Conservation (phyloP, 2,329 filamentous ascomycete species). For the Domatiomyces globalis region DNA sequence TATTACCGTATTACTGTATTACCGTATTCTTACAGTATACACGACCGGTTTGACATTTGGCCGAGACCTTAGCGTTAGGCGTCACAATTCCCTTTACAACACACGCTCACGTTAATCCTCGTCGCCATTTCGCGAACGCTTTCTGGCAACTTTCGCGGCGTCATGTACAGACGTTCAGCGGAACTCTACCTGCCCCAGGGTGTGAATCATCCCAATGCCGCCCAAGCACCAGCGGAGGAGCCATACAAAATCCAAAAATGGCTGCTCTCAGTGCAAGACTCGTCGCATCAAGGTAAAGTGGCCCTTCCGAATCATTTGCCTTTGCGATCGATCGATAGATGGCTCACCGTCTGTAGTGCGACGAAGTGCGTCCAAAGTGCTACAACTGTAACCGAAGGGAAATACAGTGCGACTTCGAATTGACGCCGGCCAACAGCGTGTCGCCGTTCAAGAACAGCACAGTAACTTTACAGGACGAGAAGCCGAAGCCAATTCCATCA, state of each 20-base stretch:
- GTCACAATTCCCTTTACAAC: not conserved
- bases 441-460: conserved; percentile 6
- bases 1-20: no score
- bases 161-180: not conserved
- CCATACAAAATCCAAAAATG: conserved; percentile 28
- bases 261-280: conserved; percentile 27
- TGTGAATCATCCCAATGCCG: conserved; percentile 9
- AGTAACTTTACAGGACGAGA: not conserved
- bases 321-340: not conserved
- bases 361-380: conserved; percentile 26
- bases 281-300: conserved; percentile 26
- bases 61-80: not conserved
- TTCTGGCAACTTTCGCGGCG: not conserved
- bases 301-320: not conserved
- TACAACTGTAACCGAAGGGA: conserved; percentile 25
- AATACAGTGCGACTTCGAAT: conserved; percentile 24
- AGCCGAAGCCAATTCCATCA: conserved; percentile 2
- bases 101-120: not conserved
- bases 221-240: conserved; percentile 18
- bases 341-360: conserved; percentile 20
- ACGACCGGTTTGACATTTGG: not conserved
- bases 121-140: not conserved
- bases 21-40: no score
- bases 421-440: conserved; percentile 9
- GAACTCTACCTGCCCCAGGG: not conserved